phyloP scores from a whole-genome alignment of 257 asterid genomes.

The Salvia rosmarinus region DNA sequence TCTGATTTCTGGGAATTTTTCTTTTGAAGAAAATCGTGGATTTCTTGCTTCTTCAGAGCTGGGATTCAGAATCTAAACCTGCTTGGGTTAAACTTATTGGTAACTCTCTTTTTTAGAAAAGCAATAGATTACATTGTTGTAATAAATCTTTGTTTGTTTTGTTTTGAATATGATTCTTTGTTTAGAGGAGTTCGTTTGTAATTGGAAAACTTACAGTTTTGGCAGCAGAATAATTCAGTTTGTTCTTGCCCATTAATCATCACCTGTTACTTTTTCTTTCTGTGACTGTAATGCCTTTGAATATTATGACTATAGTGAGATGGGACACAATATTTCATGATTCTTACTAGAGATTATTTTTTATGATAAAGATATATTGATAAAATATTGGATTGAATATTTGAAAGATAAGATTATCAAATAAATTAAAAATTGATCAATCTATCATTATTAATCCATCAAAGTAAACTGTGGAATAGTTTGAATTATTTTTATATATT shows the following conservation, averaged over 20 bases:
- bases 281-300: conserved; percentile 10
- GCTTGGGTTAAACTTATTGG: conserved; percentile 35
- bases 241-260: not conserved
- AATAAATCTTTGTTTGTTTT: not conserved
- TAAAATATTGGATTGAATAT: too few relatives aligned
- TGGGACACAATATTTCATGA: conserved; percentile 30
- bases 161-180: conserved; percentile 19
- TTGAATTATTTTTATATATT: too few relatives aligned
- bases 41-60: conserved; percentile 26
- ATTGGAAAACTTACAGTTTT: conserved; percentile 21
- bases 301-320: conserved; percentile 3
- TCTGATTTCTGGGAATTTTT: conserved; percentile 28
- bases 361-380: too few relatives aligned
- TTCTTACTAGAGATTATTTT: too few relatives aligned
- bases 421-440: too few relatives aligned
- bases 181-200: conserved; percentile 4
- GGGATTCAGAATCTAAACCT: not conserved
- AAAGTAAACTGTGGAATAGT: too few relatives aligned
- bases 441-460: too few relatives aligned
- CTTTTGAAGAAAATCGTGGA: too few relatives aligned
- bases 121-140: conserved; percentile 6
- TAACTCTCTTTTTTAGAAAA: conserved; percentile 9
- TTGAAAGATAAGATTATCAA: too few relatives aligned
- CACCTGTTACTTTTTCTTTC: conserved; percentile 12
- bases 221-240: conserved; percentile 19